Base-by-base conservation (phyloP, 1,139 yeast genomes). In the Pneumocystis oryctolagi region DNA sequence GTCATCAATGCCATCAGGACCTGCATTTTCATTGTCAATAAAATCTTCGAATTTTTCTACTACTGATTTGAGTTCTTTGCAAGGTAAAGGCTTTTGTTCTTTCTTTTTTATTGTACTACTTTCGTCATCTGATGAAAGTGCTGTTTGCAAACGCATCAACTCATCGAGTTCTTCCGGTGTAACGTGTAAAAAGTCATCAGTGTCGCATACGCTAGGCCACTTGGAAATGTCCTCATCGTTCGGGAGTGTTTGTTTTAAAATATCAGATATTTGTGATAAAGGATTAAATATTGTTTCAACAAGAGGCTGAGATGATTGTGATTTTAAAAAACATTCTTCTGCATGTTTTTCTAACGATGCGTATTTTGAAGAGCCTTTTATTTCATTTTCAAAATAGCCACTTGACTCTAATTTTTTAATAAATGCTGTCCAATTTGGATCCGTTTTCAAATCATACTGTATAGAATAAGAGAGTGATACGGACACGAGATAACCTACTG, bases 11-110 rank as follows among this genome's bases (percentile, higher is more conserved):
- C 72, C 74, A 20, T 70, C 71, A 3, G 70, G n/a, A 1, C 71
- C 72, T 14, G 74, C 73, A 1, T 67, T 64, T 3, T 70, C 69
- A 55, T 72, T 73, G 37, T 69, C 64, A 65, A 73, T 70, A 60
- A 73, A 72, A 30, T 62, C 58, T 35, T 68, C 66, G 57, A 74
- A 55, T 56, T 68, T 69, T 0, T 66, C 62, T 18, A 73, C 67
- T 60, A 72, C 62, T 2, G 68, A 70, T 16, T 69, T 69, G 34
- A 68, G 59, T 42, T 63, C 59, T 6, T 61, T 18, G 31, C 62
- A 64, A 25, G 57, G 60, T 20, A 56, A 28, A 9, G 59, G 34
- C 12, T 58, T 62, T 32, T 62, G 66, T n/a, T 62, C 64, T 39
- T 16, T 25, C 31, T 4, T 47, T 47, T 47, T 14, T 25, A 2